These are phyloP conservation scores for Pseudogymnoascus sp. DNA, from an alignment of 2,329 filamentous ascomycete species.

Conservation along the genomic window DNA sequence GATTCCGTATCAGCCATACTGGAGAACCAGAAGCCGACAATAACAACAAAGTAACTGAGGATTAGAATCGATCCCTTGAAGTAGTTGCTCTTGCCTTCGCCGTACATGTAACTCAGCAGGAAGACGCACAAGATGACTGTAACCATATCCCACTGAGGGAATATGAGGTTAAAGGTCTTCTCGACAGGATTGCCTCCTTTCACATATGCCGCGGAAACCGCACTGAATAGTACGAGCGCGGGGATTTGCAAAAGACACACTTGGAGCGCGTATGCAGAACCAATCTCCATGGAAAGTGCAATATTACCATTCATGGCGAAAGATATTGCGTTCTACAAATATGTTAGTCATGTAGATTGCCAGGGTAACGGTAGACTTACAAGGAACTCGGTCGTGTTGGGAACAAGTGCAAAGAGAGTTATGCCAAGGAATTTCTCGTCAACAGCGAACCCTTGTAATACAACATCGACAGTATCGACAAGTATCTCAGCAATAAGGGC, in stretches of 20 bases:
- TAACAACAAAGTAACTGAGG: slow-evolving; percentile 84
- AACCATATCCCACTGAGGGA: slow-evolving; percentile 99
- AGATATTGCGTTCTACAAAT: slow-evolving; percentile 78
- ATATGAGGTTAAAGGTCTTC: slow-evolving; percentile 79
- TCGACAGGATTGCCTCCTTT: slow-evolving; percentile 45
- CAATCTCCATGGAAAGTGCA: slow-evolving; percentile 97
- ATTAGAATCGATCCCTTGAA: slow-evolving; percentile 97
- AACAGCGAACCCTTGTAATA: slow-evolving; percentile 80
- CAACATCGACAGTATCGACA: slow-evolving; percentile 95
- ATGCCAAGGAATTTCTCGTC: slow-evolving; percentile 98
- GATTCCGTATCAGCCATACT: slow-evolving; percentile 35
- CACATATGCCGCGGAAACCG: slow-evolving; percentile 56
- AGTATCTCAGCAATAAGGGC: slow-evolving; percentile 96
- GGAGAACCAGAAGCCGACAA: slow-evolving; percentile 87
- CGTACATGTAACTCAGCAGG: slow-evolving; percentile 92
- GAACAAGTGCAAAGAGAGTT: slow-evolving; percentile 90
- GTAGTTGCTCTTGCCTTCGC: slow-evolving; percentile 98
- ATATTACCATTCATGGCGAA: slow-evolving; percentile 99
- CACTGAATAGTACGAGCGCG: slow-evolving; percentile 84
- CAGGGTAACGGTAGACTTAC: slow-evolving; percentile 42
- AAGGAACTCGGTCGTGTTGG: slow-evolving; percentile 96
- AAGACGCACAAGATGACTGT: slow-evolving; percentile 95
- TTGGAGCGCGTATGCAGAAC: slow-evolving; percentile 91
- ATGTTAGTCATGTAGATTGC: slow-evolving; percentile 16
- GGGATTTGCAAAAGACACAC: slow-evolving; percentile 94